Conservation (phyloP, 1,284 basidiomycete species). For the Rhodotorula sp. region DNA sequence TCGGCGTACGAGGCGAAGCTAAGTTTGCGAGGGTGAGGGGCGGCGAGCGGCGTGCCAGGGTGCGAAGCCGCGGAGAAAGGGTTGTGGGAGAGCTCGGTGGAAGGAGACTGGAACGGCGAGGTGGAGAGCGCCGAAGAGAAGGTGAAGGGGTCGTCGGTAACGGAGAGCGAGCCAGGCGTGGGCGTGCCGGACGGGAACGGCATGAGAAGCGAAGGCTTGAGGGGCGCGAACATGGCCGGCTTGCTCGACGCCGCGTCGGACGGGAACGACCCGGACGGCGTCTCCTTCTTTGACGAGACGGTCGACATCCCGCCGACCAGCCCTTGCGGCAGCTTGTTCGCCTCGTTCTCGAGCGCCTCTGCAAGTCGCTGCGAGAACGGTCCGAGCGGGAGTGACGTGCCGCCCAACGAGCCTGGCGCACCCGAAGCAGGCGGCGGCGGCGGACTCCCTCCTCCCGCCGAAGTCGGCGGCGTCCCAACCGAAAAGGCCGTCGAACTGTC, state of each 20-base stretch:
- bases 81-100: background rate
- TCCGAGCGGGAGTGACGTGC: background rate
- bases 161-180: background rate
- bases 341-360: slow-evolving; percentile 37
- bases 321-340: slow-evolving; percentile 24
- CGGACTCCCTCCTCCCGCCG: slow-evolving; percentile 10
- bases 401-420: background rate
- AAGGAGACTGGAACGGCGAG: slow-evolving; percentile 1
- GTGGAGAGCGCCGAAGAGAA: background rate
- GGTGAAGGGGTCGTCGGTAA: slow-evolving; percentile 5
- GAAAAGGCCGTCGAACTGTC: slow-evolving; percentile 28
- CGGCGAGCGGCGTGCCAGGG: background rate
- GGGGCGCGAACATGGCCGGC: slow-evolving; percentile 5
- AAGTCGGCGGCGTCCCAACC: slow-evolving; percentile 30
- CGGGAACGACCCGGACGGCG: background rate
- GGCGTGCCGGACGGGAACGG: slow-evolving; percentile 13
- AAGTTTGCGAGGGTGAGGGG: slow-evolving; percentile 24
- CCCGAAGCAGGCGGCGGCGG: background rate
- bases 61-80: slow-evolving; percentile 1
- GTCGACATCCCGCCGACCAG: slow-evolving; percentile 1
- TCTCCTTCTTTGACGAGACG: background rate
- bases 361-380: slow-evolving; percentile 34
- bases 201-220: slow-evolving; percentile 18
- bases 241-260: background rate
- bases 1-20: slow-evolving; percentile 37